Evolutionary conservation across 2,329 filamentous ascomycete species (phyloP), one percentile per base, ranked within the genome.

Genomic region (Microthyrium microscopicum): DNA sequence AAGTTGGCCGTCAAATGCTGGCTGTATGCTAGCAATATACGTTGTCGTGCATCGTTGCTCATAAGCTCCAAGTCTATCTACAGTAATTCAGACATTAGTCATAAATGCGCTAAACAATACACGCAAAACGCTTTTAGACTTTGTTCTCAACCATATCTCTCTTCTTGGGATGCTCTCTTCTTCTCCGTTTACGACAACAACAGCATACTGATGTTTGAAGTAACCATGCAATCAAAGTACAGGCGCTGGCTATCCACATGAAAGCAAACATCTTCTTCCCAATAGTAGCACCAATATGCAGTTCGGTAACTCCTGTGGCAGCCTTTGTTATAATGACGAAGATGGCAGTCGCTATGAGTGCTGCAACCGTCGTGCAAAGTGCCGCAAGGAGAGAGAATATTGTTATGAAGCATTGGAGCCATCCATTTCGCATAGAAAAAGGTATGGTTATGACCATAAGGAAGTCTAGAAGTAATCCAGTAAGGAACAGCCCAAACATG

Each of bases 401-500:
- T 8, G 72, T 63, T 40, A 89, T 63, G 4, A 77, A 69, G 15
- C 85, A 57, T 32, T 75, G 73, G 61, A 45, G 52, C 64, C 64
- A 68, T 38, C 65, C 55, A 2, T 58, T 59, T 47, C 56, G 61
- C 44, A 64, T 42, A 33, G 54, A 77, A 43, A 57, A 62, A 46
- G 50, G 77, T 54, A 54, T 56, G 36, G 76, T 44, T 49, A 85
- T 68, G 39, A 89, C 70, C 44, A 84, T 69, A 43, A 85, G 49
- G 47, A 80, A 76, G 50, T 71, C 73, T 47, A 92, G 60, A 44
- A 76, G 63, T 27, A 72, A 64, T 31, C 73, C 76, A 5, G 73
- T 64, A 31, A 94, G 58, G 65, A 91, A 93, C 55, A 87, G 76
- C 40, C 70, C 79, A 49, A 91, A 93, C 84, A 94, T 93, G 66